A percentile compares a stretch with the other conserved stretches of the same genome.
Conservation (phyloP, 2,329 filamentous ascomycete species). For the Botrytis aclada region DNA sequence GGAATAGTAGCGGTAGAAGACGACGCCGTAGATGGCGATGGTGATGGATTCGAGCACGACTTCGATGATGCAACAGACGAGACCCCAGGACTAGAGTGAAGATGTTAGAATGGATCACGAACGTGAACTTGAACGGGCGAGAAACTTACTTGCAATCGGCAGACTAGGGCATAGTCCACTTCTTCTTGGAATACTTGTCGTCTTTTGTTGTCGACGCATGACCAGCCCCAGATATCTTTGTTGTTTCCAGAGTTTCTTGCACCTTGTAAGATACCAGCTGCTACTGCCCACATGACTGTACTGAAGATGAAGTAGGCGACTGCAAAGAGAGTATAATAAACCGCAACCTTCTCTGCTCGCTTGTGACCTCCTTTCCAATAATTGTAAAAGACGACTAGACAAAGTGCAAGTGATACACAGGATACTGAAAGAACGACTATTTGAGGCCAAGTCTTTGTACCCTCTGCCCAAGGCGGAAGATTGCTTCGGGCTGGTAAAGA, state of each 20-base stretch:
- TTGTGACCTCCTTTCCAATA: constrained; percentile 88
- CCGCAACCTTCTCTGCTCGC: constrained; percentile 85
- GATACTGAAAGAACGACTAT: constrained; percentile 76
- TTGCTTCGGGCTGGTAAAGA: constrained; percentile 70
- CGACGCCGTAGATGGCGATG: constrained; percentile 86
- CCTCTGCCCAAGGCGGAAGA: constrained; percentile 78
- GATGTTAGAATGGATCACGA: constrained; percentile 18
- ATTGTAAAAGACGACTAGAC: constrained; percentile 73
- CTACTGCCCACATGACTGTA: constrained; percentile 87
- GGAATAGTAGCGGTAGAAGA: constrained; percentile 97
- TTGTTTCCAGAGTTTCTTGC: constrained; percentile 68
- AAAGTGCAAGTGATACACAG: constrained; percentile 75
- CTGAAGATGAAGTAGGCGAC: constrained; percentile 92
- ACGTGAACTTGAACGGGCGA: not conserved
- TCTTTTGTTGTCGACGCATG: constrained; percentile 87
- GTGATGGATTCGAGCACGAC: constrained; percentile 88
- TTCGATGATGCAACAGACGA: constrained; percentile 97
- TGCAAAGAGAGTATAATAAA: constrained; percentile 94
- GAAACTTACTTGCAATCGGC: constrained; percentile 71
- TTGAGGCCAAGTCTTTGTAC: constrained; percentile 85
- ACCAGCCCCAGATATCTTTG: constrained; percentile 97
- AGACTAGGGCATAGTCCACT: constrained; percentile 85
- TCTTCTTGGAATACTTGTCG: constrained; percentile 73
- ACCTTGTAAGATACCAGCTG: constrained; percentile 79
- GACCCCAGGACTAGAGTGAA: constrained; percentile 73